Evolutionary conservation across 2,329 filamentous ascomycete genomes (phyloP).

Genomic region (Curvularia eragrostidis): DNA sequence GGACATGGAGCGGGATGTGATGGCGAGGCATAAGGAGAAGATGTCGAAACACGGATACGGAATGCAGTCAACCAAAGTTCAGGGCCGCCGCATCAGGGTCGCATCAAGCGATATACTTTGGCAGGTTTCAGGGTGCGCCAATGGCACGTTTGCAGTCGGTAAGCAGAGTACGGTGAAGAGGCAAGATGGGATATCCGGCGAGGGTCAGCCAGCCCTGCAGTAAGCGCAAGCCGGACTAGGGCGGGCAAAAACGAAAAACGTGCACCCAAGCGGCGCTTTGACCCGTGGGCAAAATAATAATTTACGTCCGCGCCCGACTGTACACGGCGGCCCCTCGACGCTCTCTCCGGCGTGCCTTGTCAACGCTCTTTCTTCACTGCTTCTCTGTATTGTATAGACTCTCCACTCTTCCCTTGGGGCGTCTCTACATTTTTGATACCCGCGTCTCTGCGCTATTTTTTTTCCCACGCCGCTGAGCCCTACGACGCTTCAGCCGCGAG

Average conservation of each 20-base stretch:
- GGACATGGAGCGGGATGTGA: conserved; percentile 25
- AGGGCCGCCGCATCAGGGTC: conserved; percentile 6
- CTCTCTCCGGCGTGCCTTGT: conserved; percentile 20
- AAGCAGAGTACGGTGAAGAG: conserved; percentile 18
- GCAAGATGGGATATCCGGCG: conserved; percentile 13
- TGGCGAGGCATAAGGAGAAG: conserved; percentile 7
- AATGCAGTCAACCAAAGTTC: background rate
- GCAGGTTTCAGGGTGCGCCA: conserved; percentile 13
- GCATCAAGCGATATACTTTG: conserved; percentile 6
- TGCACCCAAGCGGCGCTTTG: conserved; percentile 23
- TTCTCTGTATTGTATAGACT: conserved; percentile 36
- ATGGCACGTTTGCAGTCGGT: conserved; percentile 10
- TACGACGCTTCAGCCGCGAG: conserved; percentile 23
- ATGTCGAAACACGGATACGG: background rate
- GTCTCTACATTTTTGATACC: conserved; percentile 34
- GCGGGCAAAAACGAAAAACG: conserved; percentile 28
- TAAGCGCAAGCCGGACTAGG: conserved; percentile 19
- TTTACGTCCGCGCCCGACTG: conserved; percentile 33
- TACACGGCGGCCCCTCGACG: conserved; percentile 24
- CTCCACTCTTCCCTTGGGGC: conserved; percentile 40
- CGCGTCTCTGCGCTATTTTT: conserved; percentile 12
- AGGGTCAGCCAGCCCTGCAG: conserved; percentile 14
- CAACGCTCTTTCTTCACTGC: conserved; percentile 24
- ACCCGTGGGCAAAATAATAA: conserved; percentile 32
- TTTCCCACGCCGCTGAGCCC: conserved; percentile 19